Evolutionary conservation across 2,329 filamentous ascomycete species (phyloP), one percentile per base, ranked within the genome.

Genomic region (Lasiodiplodia theobromae): DNA sequence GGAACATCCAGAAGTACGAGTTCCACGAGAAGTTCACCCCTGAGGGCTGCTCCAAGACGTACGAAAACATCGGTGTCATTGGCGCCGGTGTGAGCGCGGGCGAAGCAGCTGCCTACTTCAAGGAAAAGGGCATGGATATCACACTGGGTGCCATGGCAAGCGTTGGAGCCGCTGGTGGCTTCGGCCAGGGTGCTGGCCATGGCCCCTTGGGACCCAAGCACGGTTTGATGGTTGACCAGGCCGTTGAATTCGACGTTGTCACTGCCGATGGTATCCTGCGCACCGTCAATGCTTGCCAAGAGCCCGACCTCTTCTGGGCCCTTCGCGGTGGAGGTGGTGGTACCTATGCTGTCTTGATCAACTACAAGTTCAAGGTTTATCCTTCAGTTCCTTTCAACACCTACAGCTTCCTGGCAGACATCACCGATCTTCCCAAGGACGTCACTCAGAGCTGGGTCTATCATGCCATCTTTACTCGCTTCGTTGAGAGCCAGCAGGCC

Each of bases 111-210:
- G 28, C 12, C 28, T 66, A 54, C 63, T 66, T 66, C 63, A 40
- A 54, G 23, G 7, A 4, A 8, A 21, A 25, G 5, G 66, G 66
- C 14, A 68, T 68, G 66, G 34, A 68, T 31, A 56, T 64, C n/a
- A 62, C 58, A 14, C 40, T 63, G 25, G 72, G 64, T 23, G 64
- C 64, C 6, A 28, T 58, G 11, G 53, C 11, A 25, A 78, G 78
- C 65, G 79, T 82, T 25, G 78, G 79, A 18, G 77, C 80, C 69
- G 79, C 74, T 11, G 82, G 81, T n/a, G 81, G 81, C 1, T 83
- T 81, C 68, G 76, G 79, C 28, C 79, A 81, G 67, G 80, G 80
- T 49, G 82, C 80, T 60, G 82, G 82, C 8, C 80, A 83, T 67
- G 81, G 81, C 2, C 79, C 81, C 0, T 68, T 83, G 31, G 72